Evolutionary conservation across 169 alveolate species (phyloP).

Genomic region (Plasmodium knowlesi): DNA sequence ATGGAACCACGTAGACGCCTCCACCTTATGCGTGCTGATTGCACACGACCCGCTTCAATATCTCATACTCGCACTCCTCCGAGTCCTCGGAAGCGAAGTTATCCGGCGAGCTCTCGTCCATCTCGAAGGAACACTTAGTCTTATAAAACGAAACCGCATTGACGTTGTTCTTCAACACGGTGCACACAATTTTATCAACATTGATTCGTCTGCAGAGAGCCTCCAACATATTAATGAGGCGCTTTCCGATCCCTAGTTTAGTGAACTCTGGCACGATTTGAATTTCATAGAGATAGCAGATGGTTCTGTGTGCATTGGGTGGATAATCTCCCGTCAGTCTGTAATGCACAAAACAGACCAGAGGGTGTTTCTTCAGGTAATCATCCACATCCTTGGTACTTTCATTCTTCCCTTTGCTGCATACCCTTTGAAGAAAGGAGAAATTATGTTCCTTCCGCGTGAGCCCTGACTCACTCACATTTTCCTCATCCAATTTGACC

Average conservation of each 20-base stretch:
- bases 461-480: background rate
- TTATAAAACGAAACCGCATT: slow-evolving; percentile 81
- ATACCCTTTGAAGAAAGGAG: background rate
- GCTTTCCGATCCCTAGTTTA: slow-evolving; percentile 77
- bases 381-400: background rate
- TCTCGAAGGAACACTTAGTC: slow-evolving; percentile 76
- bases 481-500: background rate
- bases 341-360: slow-evolving; percentile 39
- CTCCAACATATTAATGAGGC: slow-evolving; percentile 60
- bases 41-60: background rate
- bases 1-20: background rate
- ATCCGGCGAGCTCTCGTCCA: slow-evolving; percentile 83
- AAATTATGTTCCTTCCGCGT: background rate
- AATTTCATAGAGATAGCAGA: slow-evolving; percentile 38
- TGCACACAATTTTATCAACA: slow-evolving; percentile 80
- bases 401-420: slow-evolving; percentile 8
- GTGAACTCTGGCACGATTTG: slow-evolving; percentile 22
- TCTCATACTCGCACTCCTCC: slow-evolving; percentile 37
- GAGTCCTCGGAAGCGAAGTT: slow-evolving; percentile 28
- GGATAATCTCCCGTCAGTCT: slow-evolving; percentile 35
- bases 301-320: slow-evolving; percentile 25
- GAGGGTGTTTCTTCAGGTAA: background rate
- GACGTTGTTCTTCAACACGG: slow-evolving; percentile 77
- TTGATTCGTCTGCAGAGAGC: slow-evolving; percentile 34
- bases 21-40: background rate